Percentiles rank a stretch among this genome's conserved stretches.
phyloP scores from a whole-genome alignment of 192 early-diverging fungal genomes.

The Backusella westeae region DNA sequence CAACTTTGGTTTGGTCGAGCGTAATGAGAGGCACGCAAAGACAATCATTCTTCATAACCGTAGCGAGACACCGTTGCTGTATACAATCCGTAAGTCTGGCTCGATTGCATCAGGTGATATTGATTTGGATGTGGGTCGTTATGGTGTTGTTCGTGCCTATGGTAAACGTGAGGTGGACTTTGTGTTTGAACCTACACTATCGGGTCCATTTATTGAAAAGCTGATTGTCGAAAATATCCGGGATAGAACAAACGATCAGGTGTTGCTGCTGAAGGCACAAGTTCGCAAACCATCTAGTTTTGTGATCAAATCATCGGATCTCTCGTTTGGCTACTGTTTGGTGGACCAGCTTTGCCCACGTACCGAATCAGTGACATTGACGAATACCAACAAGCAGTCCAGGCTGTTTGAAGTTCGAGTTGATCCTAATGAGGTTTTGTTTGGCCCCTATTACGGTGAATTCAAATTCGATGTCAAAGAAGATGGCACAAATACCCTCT shows the following conservation, averaged over 20 bases:
- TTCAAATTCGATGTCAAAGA: constrained; percentile 66
- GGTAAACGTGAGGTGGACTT: constrained; percentile 93
- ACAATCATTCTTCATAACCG: constrained; percentile 88
- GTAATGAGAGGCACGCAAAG: constrained; percentile 82
- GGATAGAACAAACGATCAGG: constrained; percentile 78
- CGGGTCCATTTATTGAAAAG: constrained; percentile 84
- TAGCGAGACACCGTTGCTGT: constrained; percentile 85
- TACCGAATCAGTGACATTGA: constrained; percentile 66
- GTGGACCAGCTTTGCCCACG: constrained; percentile 51
- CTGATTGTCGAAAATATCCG: constrained; percentile 87
- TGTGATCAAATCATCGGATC: constrained; percentile 63
- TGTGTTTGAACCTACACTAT: constrained; percentile 87
- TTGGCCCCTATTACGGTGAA: constrained; percentile 52
- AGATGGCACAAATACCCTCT: constrained; percentile 50
- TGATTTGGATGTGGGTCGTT: constrained; percentile 69
- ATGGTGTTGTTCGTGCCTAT: constrained; percentile 87
- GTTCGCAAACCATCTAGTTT: constrained; percentile 89
- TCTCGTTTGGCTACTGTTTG: constrained; percentile 77
- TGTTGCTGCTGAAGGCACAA: constrained; percentile 82
- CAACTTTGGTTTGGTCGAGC: constrained; percentile 92
- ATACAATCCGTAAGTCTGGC: constrained; percentile 91
- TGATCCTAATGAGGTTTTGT: constrained; percentile 68
- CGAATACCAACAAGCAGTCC: constrained; percentile 80
- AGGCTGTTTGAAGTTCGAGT: constrained; percentile 76
- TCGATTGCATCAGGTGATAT: constrained; percentile 93